Evolutionary conservation across 2,329 filamentous ascomycete genomes (phyloP), one percentile per base, ranked within the genome.

Genomic region (Xylaria sp.): DNA sequence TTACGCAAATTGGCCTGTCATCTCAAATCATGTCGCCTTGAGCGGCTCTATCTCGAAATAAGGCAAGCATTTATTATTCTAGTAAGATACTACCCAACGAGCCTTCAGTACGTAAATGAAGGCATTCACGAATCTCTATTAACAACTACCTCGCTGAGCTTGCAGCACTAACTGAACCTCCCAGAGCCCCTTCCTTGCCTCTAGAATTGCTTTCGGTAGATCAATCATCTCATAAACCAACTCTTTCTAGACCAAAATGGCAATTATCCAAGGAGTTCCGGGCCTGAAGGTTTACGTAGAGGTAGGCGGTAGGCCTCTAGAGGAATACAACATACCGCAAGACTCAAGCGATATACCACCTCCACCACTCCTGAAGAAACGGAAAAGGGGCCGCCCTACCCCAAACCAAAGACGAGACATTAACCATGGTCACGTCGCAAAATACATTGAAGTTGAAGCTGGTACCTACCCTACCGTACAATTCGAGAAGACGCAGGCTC

Each of bases 361-460:
- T 17, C 40, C 23, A 6, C 40, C 56, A 31, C 15, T 6, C 10
- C 23, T 31, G 4, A 59, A 59, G 40, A 1, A 15, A 15, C 15
- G 9, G 17, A 33, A 6, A 17, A 6, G 4, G 15, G 17, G 11
- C 20, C 26, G 13, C 3, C 20, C 3, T 33, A 0, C 28, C 10
- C 1, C 6, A 0, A 15, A 9, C 0, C 2, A 3, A 7, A 13
- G 5, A 2, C 38, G 38, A 26, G 5, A 7, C 4, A 59, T 59
- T 13, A 11, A 13, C 3, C 26, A 31, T 10, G 56, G 56, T 6
- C 31, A 59, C n/a, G 3, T 46, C 20, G 26, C 56, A 17, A 44
- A 59, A 9, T 59, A 46, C 9, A 59, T 59, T 20, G 40, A 28
- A 59, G 26, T 59, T 26, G 26, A 59, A 3, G 44, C 56, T 15